These are phyloP conservation scores for Penicillium verhagenii DNA, from an alignment of 495 filamentous ascomycete genomes.

Conservation along the genomic window DNA sequence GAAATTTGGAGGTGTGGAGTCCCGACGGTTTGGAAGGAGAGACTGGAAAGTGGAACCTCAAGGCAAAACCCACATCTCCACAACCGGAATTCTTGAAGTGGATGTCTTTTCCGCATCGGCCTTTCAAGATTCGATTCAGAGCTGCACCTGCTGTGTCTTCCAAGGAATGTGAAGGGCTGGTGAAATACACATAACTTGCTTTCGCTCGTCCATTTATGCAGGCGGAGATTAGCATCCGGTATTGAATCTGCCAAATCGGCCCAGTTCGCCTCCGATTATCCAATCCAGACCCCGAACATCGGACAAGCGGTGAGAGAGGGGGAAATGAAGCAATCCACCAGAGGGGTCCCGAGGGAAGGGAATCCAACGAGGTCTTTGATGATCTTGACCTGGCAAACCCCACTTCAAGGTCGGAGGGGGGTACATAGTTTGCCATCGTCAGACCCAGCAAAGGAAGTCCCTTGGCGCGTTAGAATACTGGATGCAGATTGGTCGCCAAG, in stretches of 20 bases:
- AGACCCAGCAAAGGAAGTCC: slow-evolving; percentile 20
- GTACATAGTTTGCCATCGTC: slow-evolving; percentile 15
- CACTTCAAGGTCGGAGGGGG: slow-evolving; percentile 13
- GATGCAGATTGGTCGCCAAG: slow-evolving; percentile 16
- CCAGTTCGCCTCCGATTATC: not conserved
- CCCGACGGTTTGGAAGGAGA: slow-evolving; percentile 4
- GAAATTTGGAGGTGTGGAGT: slow-evolving; percentile 6
- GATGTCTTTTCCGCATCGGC: slow-evolving; percentile 14
- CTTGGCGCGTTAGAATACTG: slow-evolving; percentile 16
- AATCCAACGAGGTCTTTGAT: slow-evolving; percentile 26
- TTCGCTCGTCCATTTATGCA: not conserved
- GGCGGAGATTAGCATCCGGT: slow-evolving; percentile 5
- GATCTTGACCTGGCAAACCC: slow-evolving; percentile 23
- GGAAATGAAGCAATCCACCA: slow-evolving; percentile 18
- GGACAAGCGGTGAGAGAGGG: slow-evolving; percentile 28
- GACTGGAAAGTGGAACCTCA: slow-evolving; percentile 10
- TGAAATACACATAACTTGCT: not conserved
- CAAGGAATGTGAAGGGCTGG: not conserved
- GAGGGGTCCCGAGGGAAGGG: slow-evolving; percentile 24
- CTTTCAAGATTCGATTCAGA: not conserved
- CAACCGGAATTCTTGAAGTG: slow-evolving; percentile 5
- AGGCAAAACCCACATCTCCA: slow-evolving; percentile 11
- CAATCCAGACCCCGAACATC: not conserved
- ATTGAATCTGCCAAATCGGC: slow-evolving; percentile 9
- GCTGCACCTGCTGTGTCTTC: not conserved